Percentiles rank a stretch among this genome's conserved stretches.
phyloP scores from a whole-genome alignment of 1,139 yeast species.

The Debaryomycetaceae sp. region DNA sequence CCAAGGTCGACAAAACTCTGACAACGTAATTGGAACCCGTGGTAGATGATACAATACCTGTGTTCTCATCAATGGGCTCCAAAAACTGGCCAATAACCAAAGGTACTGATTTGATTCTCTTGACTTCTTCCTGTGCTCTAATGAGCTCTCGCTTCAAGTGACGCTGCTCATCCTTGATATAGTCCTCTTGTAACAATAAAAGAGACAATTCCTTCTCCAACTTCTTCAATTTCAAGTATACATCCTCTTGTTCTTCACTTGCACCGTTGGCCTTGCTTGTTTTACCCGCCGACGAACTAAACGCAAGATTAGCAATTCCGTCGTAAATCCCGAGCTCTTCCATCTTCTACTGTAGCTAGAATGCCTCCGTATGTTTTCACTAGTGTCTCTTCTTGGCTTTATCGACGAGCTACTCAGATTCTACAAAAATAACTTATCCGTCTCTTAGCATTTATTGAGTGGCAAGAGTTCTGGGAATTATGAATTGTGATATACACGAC shows the following conservation, averaged over 20 bases:
- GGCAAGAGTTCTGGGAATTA: conserved; percentile 6
- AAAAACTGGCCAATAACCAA: conserved; percentile 96
- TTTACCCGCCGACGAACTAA: conserved; percentile 6
- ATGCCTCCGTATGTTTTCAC: not conserved
- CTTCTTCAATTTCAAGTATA: conserved; percentile 78
- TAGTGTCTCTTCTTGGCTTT: conserved; percentile 1
- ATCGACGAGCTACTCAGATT: not conserved
- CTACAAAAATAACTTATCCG: not conserved
- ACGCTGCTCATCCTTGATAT: conserved; percentile 96
- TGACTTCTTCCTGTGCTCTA: conserved; percentile 97
- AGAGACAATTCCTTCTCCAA: conserved; percentile 87
- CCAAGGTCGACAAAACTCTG: conserved; percentile 87
- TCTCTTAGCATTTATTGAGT: conserved; percentile 6
- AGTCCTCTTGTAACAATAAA: conserved; percentile 84
- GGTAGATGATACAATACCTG: conserved; percentile 95
- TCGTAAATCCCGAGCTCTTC: conserved; percentile 28
- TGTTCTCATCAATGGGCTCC: conserved; percentile 95
- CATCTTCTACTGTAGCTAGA: conserved; percentile 10
- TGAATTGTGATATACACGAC: not conserved
- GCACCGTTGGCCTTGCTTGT: conserved; percentile 10
- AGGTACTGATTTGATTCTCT: conserved; percentile 95
- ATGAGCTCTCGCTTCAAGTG: conserved; percentile 90
- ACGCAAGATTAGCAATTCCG: not conserved
- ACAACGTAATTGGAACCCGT: conserved; percentile 98
- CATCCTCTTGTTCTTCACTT: conserved; percentile 53